These are phyloP conservation scores for Endocladia muricata DNA, from an alignment of 31 red algal genomes.

Conservation along the genomic window DNA sequence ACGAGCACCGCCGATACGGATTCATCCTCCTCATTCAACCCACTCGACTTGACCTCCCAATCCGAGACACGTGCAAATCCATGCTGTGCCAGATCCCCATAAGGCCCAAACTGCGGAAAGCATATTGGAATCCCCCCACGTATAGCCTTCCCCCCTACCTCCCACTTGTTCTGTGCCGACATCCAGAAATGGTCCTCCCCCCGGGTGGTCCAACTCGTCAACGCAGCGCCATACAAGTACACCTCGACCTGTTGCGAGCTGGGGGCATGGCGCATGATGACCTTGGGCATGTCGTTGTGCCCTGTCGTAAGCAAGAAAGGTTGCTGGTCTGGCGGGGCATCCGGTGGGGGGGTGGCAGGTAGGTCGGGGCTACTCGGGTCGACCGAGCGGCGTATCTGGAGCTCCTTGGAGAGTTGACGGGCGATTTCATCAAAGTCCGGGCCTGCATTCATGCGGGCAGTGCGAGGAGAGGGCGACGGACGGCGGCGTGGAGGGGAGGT, in stretches of 20 bases:
- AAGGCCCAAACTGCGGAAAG: conserved; percentile 98
- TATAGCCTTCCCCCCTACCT: conserved; percentile 81
- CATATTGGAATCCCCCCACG: conserved; percentile 98
- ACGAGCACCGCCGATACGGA: conserved; percentile 57
- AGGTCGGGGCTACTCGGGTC: not conserved
- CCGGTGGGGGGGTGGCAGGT: conserved; percentile 14
- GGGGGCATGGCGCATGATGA: conserved; percentile 68
- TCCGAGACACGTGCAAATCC: conserved; percentile 89
- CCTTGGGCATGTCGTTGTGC: conserved; percentile 70
- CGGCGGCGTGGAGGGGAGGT: not conserved
- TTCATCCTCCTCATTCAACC: conserved; percentile 65
- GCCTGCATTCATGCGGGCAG: not conserved
- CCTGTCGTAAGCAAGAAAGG: conserved; percentile 56
- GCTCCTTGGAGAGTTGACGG: conserved; percentile 58
- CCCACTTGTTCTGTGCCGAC: conserved; percentile 84
- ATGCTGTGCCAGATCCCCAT: conserved; percentile 85
- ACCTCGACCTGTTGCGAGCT: conserved; percentile 70
- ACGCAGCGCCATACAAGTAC: conserved; percentile 87
- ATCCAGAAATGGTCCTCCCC: conserved; percentile 87
- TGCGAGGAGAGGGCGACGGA: not conserved
- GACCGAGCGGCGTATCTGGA: conserved; percentile 27
- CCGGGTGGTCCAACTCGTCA: conserved; percentile 86
- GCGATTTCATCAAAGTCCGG: conserved; percentile 81
- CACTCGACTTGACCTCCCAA: conserved; percentile 62
- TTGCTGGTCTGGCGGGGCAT: conserved; percentile 54